Evolutionary conservation across 306 rosid species (phyloP), one percentile per base, ranked within the genome.

Genomic region (Gillenia trifoliata): DNA sequence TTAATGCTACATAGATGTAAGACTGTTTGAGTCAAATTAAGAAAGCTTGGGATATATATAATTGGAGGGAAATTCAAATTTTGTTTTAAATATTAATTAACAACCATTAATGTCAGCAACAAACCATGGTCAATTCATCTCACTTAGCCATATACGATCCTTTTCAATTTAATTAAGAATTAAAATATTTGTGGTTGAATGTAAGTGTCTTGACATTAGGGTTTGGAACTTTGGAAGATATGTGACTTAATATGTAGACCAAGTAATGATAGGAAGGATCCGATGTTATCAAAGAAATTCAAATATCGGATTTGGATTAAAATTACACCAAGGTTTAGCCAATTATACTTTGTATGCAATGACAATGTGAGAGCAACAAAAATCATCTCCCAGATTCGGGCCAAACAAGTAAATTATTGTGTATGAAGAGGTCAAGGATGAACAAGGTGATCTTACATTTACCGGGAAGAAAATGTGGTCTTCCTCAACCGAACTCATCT

Each of bases 201-300:
- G 17, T 22, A 49, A 0, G 54, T 41, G 40, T 70, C 80, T 22
- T 45, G 65, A 73, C 30, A 79, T 64, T 64, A 20, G n/a, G 45
- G 45, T 20, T 64, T 19, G 68, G 17, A 64, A 64, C 22, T 20
- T 64, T 19, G 68, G 9, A 64, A 64, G 26, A 33, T 28, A 30
- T 2, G 30, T 13, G 22, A 28, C 38, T 13, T 11, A 6, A 25
- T 57, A 25, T 57, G 31, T 54, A 15, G 20, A 45, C 50, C 19
- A 4, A 45, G 50, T 4, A 45, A 45, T 4, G 50, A 45, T 4
- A 45, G 50, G 50, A 45, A 5, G 50, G 6, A 45, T 3, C 4
- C 13, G 2, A 8, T n/a, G 11, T 54, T 13, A 15, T 15, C 0
- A 45, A 45, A 45, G 17, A 45, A 45, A 15, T 45, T 45, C 52